Evolutionary conservation across 306 rosid genomes (phyloP).

Genomic region (Sphenostylis stenocarpa): DNA sequence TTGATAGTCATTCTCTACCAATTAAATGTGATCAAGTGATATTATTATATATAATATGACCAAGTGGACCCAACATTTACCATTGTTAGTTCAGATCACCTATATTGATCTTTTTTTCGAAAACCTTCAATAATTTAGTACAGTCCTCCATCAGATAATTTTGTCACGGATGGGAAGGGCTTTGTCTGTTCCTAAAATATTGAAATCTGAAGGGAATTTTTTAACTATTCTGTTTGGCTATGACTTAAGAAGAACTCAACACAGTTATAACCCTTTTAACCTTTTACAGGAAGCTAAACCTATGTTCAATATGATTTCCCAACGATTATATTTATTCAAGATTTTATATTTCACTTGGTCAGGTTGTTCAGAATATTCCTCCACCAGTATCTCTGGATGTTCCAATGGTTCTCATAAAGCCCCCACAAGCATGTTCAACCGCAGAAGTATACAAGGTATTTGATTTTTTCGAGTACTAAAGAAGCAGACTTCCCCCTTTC

Average conservation of each 20-base stretch:
- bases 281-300: constrained; percentile 14
- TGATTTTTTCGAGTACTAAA: constrained; percentile 12
- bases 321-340: constrained; percentile 18
- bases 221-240: background rate
- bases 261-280: background rate
- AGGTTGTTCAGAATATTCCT: constrained; percentile 78
- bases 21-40: background rate
- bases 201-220: constrained; percentile 16
- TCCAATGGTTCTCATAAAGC: constrained; percentile 97
- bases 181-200: background rate
- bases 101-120: background rate
- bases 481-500: background rate
- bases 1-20: background rate
- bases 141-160: background rate
- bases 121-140: background rate
- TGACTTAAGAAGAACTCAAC: constrained; percentile 6
- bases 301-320: constrained; percentile 2
- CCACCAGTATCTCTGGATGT: constrained; percentile 68
- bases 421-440: constrained; percentile 86
- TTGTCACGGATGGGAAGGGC: background rate
- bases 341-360: constrained; percentile 33
- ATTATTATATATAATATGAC: background rate
- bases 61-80: background rate
- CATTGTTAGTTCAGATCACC: background rate
- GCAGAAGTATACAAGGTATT: constrained; percentile 96